phyloP scores from a whole-genome alignment of 768 basidiomycete genomes.

The Mycena polygramma region DNA sequence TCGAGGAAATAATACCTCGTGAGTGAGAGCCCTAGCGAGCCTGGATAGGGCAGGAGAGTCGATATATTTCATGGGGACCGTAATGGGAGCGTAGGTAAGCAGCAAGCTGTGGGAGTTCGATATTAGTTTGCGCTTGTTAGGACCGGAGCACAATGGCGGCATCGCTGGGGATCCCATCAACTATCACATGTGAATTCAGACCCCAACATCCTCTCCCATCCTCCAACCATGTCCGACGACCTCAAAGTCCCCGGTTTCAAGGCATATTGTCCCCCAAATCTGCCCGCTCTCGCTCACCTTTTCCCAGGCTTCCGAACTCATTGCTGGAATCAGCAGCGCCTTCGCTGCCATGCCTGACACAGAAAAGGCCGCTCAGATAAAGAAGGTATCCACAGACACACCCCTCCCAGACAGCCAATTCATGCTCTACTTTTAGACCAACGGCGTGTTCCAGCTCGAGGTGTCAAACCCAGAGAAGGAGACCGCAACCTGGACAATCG shows the following conservation, averaged over 20 bases:
- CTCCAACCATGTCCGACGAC: conserved; percentile 69
- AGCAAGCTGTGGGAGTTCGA: neutral
- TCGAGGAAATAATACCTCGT: conserved; percentile 24
- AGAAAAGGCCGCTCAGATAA: conserved; percentile 77
- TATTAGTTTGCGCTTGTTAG: conserved; percentile 6
- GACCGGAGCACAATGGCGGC: neutral
- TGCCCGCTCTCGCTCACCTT: neutral
- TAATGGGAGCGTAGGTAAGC: conserved; percentile 9
- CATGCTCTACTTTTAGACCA: conserved; percentile 64
- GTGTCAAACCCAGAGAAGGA: conserved; percentile 81
- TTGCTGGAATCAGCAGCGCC: conserved; percentile 64
- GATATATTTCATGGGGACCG: conserved; percentile 82
- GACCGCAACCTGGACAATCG: conserved; percentile 90
- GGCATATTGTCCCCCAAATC: conserved; percentile 49
- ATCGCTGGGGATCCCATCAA: neutral
- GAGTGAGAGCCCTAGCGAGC: conserved; percentile 69
- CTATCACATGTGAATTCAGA: conserved; percentile 5
- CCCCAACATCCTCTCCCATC: neutral
- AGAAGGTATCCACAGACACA: conserved; percentile 66
- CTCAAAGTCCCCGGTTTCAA: conserved; percentile 84
- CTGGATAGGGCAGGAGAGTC: conserved; percentile 84
- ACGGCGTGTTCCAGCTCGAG: conserved; percentile 89
- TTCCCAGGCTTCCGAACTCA: conserved; percentile 74
- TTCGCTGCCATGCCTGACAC: conserved; percentile 68
- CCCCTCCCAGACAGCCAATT: neutral